Conservation (phyloP, 2,329 filamentous ascomycete genomes). For the Pyrenochaeta sp. region DNA sequence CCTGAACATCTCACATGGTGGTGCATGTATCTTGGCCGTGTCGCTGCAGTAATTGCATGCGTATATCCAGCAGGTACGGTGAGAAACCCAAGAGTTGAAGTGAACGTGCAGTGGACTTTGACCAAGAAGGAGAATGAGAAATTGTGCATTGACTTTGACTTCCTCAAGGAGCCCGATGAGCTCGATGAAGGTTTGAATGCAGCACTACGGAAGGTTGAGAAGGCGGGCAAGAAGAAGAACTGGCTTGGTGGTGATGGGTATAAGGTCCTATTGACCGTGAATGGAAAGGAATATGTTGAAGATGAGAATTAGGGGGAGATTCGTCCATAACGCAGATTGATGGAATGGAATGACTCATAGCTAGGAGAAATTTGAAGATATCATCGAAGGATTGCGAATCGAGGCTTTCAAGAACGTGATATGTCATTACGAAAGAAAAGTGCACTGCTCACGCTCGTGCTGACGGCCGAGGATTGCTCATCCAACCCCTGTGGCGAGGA, state of each 20-base stretch:
- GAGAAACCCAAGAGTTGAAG: constrained; percentile 42
- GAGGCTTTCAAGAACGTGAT: no score
- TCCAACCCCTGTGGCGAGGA: constrained; percentile 22
- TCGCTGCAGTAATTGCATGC: constrained; percentile 64
- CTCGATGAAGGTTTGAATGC: constrained; percentile 42
- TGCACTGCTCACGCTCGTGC: no score
- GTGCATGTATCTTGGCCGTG: constrained; percentile 68
- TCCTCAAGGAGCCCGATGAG: constrained; percentile 32
- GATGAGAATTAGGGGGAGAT: constrained; percentile 12
- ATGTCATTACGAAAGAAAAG: no score
- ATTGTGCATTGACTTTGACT: constrained; percentile 38
- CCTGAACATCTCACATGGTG: constrained; percentile 68
- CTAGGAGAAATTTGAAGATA: neutral
- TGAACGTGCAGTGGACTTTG: constrained; percentile 32
- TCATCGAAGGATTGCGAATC: neutral
- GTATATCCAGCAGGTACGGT: constrained; percentile 68
- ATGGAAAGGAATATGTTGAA: constrained; percentile 30
- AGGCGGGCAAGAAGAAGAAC: constrained; percentile 51
- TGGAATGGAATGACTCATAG: neutral
- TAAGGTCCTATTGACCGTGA: constrained; percentile 39
- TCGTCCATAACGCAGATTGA: neutral
- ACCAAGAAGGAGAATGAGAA: constrained; percentile 40
- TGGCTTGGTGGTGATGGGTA: constrained; percentile 41
- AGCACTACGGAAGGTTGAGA: constrained; percentile 41
- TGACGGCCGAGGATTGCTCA: constrained; percentile 7